phyloP scores from a whole-genome alignment of 805 yeast species.

The Vanderwaltozyma polyspora region DNA sequence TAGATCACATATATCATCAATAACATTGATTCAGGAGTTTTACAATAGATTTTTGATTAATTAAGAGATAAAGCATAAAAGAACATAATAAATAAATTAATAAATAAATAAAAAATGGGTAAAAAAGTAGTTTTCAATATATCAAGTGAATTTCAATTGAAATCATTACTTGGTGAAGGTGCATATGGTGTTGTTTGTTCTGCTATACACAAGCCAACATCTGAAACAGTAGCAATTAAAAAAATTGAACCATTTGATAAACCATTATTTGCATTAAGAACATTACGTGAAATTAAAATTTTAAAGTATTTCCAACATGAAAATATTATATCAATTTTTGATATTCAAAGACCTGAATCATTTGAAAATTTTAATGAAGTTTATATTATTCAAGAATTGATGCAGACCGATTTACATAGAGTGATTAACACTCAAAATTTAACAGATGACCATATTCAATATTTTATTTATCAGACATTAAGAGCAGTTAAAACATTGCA shows the following conservation, averaged over 20 bases:
- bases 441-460: slow-evolving; percentile 88
- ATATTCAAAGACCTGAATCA: slow-evolving; percentile 73
- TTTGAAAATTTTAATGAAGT: slow-evolving; percentile 77
- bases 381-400: slow-evolving; percentile 74
- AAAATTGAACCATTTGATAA: slow-evolving; percentile 85
- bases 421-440: slow-evolving; percentile 73
- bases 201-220: slow-evolving; percentile 76
- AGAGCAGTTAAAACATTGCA: slow-evolving; percentile 86
- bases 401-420: slow-evolving; percentile 80
- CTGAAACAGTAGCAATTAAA: slow-evolving; percentile 87
- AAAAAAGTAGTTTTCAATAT: slow-evolving; percentile 62
- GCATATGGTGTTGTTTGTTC: slow-evolving; percentile 93
- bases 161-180: slow-evolving; percentile 86
- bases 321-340: slow-evolving; percentile 80
- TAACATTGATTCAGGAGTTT: too few species aligned
- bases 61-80: too few species aligned
- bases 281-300: slow-evolving; percentile 79
- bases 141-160: slow-evolving; percentile 73
- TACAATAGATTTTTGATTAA: too few species aligned
- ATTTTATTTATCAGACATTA: slow-evolving; percentile 82
- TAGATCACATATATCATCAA: too few species aligned
- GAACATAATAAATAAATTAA: too few species aligned
- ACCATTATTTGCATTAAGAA: slow-evolving; percentile 77
- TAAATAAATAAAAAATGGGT: slow-evolving; percentile 24
- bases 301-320: slow-evolving; percentile 88